phyloP scores from a whole-genome alignment of 306 rosid species.

The Elaeagnus macrophylla region DNA sequence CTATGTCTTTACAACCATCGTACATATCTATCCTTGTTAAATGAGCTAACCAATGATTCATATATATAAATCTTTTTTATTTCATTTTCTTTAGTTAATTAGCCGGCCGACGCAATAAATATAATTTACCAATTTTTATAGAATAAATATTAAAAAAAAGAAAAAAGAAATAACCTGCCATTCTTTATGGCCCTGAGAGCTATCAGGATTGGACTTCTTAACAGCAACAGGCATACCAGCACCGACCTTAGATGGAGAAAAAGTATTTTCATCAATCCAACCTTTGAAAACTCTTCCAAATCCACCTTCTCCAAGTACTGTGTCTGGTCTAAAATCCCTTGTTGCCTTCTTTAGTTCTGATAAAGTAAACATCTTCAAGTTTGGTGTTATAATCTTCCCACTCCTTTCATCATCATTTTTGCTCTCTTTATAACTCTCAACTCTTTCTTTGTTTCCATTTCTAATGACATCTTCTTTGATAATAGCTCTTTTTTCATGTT shows the following conservation, averaged over 20 bases:
- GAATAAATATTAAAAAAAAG: not conserved
- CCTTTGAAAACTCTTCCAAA: conserved; percentile 90
- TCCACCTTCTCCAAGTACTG: conserved; percentile 75
- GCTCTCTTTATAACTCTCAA: too few species aligned
- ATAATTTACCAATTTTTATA: too few species aligned
- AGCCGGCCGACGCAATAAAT: too few species aligned
- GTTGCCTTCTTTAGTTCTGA: conserved; percentile 71
- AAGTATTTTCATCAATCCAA: conserved; percentile 52
- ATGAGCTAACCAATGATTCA: too few species aligned
- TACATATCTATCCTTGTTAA: too few species aligned
- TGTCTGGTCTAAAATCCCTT: conserved; percentile 60
- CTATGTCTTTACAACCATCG: too few species aligned
- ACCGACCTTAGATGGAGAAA: conserved; percentile 55
- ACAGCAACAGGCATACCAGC: conserved; percentile 76
- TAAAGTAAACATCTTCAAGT: conserved; percentile 37
- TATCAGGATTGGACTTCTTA: conserved; percentile 58
- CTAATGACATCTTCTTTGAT: too few species aligned
- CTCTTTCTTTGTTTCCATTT: too few species aligned
- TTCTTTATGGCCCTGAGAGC: conserved; percentile 63
- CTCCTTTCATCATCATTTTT: too few species aligned
- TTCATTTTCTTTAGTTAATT: too few species aligned
- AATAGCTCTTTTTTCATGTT: too few species aligned
- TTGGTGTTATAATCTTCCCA: conserved; percentile 21
- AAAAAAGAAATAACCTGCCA: conserved; percentile 46
- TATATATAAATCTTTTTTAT: not conserved